Evolutionary conservation across 208 protist species (phyloP), one percentile per base, ranked within the genome.

Genomic region (Trypanosoma mega): DNA sequence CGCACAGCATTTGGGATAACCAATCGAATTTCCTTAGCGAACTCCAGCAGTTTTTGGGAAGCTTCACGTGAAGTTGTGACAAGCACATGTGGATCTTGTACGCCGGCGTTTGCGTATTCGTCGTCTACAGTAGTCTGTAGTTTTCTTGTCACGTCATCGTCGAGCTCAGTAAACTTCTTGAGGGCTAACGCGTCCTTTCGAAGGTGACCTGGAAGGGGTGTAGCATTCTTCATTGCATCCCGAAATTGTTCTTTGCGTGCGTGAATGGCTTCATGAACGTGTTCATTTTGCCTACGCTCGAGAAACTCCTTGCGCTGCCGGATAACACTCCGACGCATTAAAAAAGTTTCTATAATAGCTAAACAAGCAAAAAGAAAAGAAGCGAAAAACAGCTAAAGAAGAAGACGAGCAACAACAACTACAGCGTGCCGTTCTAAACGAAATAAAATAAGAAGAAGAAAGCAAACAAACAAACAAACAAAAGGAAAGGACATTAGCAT

Each of bases 61-160:
- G 98, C 98, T 50, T 99, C 91, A 29, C 97, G 87, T 4, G 97
- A 98, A 2, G 98, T 99, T n/a, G 99, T 99, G 18, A 99, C 80
- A 16, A 99, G 80, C 36, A 99, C 90, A 63, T 96, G 96, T 7
- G 99, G 98, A 64, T 99, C 98, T 33, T 87, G 46, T 16, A 94
- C 63, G 43, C 98, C 98, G 4, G 98, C 98, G 27, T 78, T 78
- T 14, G 92, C 92, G 76, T 99, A 99, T 84, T 99, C 98, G 76
- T 99, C 97, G 68, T 99, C 98, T 8, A 97, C 77, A 52, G 87
- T 82, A 0, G 82, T 90, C 20, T 69, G 75, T 27, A 87, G 37
- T 18, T 59, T 56, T 34, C 72, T 67, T 1, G 87, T 94, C 44
- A 89, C 69, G 12, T 89, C 84, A 59, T 96, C 92, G 57, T 96